phyloP scores from a whole-genome alignment of 202 grass and related monocot genomes.

The Schoenoplectus tabernaemontani region DNA sequence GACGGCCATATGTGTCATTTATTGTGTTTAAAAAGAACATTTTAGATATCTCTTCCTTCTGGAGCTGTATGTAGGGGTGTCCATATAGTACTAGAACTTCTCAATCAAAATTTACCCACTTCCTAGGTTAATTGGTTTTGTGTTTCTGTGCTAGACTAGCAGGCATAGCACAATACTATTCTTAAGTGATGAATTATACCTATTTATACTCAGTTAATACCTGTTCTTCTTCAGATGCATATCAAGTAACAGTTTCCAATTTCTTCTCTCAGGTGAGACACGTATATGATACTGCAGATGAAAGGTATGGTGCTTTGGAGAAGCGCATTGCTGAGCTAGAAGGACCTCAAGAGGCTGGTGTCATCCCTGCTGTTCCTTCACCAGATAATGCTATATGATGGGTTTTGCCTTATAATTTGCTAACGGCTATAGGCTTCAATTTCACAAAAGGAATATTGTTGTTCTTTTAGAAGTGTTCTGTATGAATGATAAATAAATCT shows the following conservation, averaged over 20 bases:
- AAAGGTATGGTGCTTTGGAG: constrained; percentile 40
- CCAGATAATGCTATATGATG: constrained; percentile 27
- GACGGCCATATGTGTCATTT: neutral
- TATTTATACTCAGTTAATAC: neutral
- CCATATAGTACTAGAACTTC: neutral
- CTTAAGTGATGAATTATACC: neutral
- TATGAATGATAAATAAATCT: constrained; percentile 7
- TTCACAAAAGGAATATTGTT: constrained; percentile 18
- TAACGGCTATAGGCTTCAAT: constrained; percentile 23
- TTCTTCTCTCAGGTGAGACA: constrained; percentile 33
- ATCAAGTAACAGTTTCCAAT: neutral
- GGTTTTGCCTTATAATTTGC: constrained; percentile 16
- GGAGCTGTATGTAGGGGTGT: neutral
- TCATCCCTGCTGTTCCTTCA: constrained; percentile 15
- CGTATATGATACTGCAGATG: constrained; percentile 34
- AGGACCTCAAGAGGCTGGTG: constrained; percentile 24
- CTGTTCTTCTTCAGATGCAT: neutral
- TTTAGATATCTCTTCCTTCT: neutral
- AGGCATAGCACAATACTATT: neutral
- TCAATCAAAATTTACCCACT: neutral
- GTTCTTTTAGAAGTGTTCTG: neutral
- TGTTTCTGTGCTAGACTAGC: neutral
- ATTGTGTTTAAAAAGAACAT: neutral
- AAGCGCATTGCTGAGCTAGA: constrained; percentile 49
- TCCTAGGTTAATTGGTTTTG: neutral